phyloP scores from a whole-genome alignment of 2,329 filamentous ascomycete species.

The Xylariomycetidae sp. region DNA sequence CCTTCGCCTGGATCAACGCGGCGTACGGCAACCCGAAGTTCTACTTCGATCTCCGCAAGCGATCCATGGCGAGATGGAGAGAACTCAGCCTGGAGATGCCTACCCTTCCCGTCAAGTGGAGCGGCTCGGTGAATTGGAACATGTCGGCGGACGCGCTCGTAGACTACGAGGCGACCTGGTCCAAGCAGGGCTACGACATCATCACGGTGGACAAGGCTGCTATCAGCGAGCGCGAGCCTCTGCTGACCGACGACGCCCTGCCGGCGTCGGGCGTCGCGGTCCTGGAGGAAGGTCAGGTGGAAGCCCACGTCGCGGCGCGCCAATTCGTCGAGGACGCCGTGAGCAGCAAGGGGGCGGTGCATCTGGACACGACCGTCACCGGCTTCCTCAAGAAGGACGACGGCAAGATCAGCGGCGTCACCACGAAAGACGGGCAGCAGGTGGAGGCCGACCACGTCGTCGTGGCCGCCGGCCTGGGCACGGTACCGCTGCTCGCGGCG shows the following conservation, averaged over 20 bases:
- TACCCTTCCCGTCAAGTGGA: slow-evolving; percentile 19
- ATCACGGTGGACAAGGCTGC: slow-evolving; percentile 14
- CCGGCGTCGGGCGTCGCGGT: slow-evolving; percentile 18
- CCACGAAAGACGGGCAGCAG: slow-evolving; percentile 7
- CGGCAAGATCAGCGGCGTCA: slow-evolving; percentile 12
- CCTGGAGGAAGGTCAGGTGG: slow-evolving; percentile 24
- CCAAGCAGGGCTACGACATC: slow-evolving; percentile 25
- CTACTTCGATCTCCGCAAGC: slow-evolving; percentile 25
- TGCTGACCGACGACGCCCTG: slow-evolving; percentile 10
- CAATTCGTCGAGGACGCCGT: slow-evolving; percentile 16
- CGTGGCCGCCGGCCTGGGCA: slow-evolving; percentile 24
- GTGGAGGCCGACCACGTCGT: slow-evolving; percentile 24
- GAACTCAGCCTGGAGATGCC: slow-evolving; percentile 18
- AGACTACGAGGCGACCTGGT: slow-evolving; percentile 13
- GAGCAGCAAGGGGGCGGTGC: slow-evolving; percentile 10
- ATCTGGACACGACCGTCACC: slow-evolving; percentile 11
- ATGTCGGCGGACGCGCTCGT: slow-evolving; percentile 18
- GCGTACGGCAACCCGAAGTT: slow-evolving; percentile 18
- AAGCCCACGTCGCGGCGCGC: slow-evolving; percentile 20
- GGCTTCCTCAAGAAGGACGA: slow-evolving; percentile 10
- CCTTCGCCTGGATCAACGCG: slow-evolving; percentile 30
- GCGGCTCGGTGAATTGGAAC: slow-evolving; percentile 20
- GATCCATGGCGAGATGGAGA: slow-evolving; percentile 24
- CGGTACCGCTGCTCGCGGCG: slow-evolving; percentile 18
- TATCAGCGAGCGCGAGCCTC: slow-evolving; percentile 17